Conservation (phyloP, 208 protist species). For the Lotmaria passim region DNA sequence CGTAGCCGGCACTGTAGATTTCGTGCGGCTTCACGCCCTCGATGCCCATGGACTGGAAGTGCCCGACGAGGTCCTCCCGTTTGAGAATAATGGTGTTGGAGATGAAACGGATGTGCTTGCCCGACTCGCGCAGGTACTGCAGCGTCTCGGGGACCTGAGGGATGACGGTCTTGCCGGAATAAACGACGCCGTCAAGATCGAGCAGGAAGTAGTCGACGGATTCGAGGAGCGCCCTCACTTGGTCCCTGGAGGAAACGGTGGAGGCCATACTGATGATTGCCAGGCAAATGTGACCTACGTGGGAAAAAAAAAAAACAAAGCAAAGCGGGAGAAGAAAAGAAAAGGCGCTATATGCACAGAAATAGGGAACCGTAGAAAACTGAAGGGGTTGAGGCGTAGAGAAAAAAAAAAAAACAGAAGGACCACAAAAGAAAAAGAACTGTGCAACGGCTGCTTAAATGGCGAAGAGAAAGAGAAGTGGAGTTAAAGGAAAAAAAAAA, state of each 20-base stretch:
- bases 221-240: no score
- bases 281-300: no score
- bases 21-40: conserved; percentile 44
- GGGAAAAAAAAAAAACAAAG: not conserved
- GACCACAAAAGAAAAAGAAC: not conserved
- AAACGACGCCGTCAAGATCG: conserved; percentile 79
- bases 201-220: conserved; percentile 39
- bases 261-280: no score
- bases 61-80: conserved; percentile 36
- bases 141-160: conserved; percentile 56
- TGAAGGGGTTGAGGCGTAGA: not conserved
- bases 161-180: conserved; percentile 54
- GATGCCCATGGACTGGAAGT: conserved; percentile 54
- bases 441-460: no score
- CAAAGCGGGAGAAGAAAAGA: no score
- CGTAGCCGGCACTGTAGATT: conserved; percentile 78
- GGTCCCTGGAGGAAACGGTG: no score
- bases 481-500: not conserved
- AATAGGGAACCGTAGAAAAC: no score
- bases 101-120: conserved; percentile 72
- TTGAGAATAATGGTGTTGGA: conserved; percentile 77
- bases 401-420: not conserved
- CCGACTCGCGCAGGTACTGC: conserved; percentile 45
- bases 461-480: not conserved
- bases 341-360: no score